Evolutionary conservation across 768 basidiomycete genomes (phyloP).

Genomic region (Brasilioporus rufonigricans): DNA sequence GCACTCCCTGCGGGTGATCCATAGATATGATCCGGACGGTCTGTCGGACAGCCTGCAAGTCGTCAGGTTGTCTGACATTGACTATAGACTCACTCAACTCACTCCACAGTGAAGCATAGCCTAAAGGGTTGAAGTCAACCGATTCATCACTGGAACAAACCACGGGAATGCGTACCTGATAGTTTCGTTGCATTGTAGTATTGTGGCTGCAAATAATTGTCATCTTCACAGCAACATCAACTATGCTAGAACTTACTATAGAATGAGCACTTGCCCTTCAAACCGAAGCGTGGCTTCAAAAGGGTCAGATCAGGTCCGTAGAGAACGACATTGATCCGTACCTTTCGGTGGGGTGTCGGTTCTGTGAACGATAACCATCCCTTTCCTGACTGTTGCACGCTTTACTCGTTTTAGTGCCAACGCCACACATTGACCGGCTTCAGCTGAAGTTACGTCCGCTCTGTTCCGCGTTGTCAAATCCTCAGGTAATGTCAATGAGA

Average conservation of each 20-base stretch:
- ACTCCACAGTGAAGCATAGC: conserved; percentile 94
- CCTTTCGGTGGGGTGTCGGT: conserved; percentile 77
- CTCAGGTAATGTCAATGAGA: not conserved
- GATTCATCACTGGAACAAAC: not conserved
- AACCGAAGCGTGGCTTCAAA: conserved; percentile 72
- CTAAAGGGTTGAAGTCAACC: conserved; percentile 29
- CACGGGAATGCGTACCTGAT: conserved; percentile 59
- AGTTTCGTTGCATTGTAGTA: conserved; percentile 89
- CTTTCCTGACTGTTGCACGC: conserved; percentile 80
- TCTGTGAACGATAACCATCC: conserved; percentile 89
- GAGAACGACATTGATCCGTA: conserved; percentile 26
- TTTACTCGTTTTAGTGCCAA: conserved; percentile 89
- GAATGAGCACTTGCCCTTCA: conserved; percentile 89
- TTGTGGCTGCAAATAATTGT: conserved; percentile 59
- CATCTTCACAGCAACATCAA: not conserved
- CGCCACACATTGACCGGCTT: conserved; percentile 95
- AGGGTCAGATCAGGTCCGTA: not conserved
- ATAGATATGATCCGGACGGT: conserved; percentile 89
- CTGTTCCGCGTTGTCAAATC: conserved; percentile 36
- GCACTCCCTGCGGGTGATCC: conserved; percentile 84
- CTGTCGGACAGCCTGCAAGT: conserved; percentile 77
- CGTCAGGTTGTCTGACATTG: not conserved
- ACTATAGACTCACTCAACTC: conserved; percentile 23
- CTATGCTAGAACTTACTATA: conserved; percentile 63
- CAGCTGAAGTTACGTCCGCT: conserved; percentile 77